phyloP scores from a whole-genome alignment of 805 yeast species.

The Saturnispora gosingensis region DNA sequence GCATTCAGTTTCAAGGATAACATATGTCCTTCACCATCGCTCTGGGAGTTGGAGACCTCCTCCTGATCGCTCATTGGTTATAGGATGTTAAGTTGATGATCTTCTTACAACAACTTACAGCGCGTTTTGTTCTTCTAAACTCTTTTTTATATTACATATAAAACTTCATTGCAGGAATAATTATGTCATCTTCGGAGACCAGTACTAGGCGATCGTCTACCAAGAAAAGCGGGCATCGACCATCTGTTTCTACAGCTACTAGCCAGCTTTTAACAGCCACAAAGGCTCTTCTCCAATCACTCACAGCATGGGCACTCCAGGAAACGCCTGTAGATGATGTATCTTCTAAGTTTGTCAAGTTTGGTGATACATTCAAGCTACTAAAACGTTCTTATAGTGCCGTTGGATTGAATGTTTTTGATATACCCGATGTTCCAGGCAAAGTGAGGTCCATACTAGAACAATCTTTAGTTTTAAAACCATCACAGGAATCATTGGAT shows the following conservation, averaged over 20 bases:
- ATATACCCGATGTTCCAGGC: constrained; percentile 85
- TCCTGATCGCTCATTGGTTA: constrained; percentile 1
- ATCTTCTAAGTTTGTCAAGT: constrained; percentile 80
- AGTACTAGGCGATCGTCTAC: constrained; percentile 6
- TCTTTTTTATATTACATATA: neutral
- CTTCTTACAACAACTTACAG: neutral
- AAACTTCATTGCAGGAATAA: neutral
- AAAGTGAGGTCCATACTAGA: constrained; percentile 73
- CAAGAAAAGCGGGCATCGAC: constrained; percentile 32
- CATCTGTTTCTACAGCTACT: constrained; percentile 55
- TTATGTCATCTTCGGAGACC: constrained; percentile 5
- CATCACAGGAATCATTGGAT: constrained; percentile 76
- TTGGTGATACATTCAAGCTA: constrained; percentile 89
- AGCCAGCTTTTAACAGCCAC: constrained; percentile 67
- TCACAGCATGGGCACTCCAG: constrained; percentile 84
- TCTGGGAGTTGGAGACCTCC: constrained; percentile 6
- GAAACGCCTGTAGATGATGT: constrained; percentile 76
- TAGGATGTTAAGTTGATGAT: neutral
- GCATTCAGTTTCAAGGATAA: neutral
- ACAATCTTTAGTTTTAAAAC: constrained; percentile 74
- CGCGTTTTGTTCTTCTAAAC: neutral
- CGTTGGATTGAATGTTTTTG: constrained; percentile 73
- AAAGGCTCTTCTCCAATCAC: constrained; percentile 73
- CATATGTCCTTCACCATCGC: neutral
- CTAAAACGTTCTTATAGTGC: constrained; percentile 71